Evolutionary conservation across 805 yeast genomes (phyloP).

Genomic region (Hemisphaericaspora nanyangensis): DNA sequence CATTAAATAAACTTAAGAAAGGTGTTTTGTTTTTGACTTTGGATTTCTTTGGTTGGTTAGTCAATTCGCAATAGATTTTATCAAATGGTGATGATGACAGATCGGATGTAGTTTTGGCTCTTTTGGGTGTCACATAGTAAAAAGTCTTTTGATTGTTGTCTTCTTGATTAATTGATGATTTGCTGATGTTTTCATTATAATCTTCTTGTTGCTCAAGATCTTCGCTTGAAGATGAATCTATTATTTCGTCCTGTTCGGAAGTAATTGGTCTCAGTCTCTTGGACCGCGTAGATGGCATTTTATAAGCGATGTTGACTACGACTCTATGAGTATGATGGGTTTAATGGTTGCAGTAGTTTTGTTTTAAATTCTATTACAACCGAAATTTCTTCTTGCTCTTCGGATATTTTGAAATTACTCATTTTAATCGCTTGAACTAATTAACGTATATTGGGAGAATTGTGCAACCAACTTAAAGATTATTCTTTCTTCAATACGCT

Average conservation of each 20-base stretch:
- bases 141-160: conserved; percentile 30
- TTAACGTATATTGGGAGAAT: too few species aligned
- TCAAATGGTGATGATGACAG: background rate
- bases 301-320: too few species aligned
- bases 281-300: too few species aligned
- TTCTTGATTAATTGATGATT: background rate
- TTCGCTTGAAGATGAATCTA: background rate
- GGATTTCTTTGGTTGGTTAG: conserved; percentile 1
- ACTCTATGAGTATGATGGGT: too few species aligned
- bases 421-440: too few species aligned
- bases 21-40: conserved; percentile 14
- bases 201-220: background rate
- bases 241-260: background rate
- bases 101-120: background rate
- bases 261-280: background rate
- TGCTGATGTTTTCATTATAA: too few species aligned
- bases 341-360: too few species aligned
- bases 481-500: too few species aligned
- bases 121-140: conserved; percentile 21
- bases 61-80: background rate
- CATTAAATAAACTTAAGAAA: conserved; percentile 19
- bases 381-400: too few species aligned
- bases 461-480: too few species aligned
- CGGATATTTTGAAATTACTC: too few species aligned
- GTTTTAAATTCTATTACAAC: too few species aligned